Evolutionary conservation across 176 grass and related monocot genomes (phyloP).

Genomic region (Ensete ventricosum): DNA sequence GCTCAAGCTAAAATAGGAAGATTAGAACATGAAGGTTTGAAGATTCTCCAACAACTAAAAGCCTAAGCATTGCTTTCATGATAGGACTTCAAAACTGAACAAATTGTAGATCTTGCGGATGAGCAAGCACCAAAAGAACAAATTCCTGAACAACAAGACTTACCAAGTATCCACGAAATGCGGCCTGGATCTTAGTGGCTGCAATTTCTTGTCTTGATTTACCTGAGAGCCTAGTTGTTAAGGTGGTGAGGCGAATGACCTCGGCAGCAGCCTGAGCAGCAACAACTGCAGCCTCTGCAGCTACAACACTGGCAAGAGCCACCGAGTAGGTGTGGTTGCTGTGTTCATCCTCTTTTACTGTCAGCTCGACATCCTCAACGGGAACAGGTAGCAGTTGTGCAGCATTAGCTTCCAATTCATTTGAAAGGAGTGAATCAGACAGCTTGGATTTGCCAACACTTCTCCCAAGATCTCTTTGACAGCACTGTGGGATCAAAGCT

Average conservation of each 20-base stretch:
- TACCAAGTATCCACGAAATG: conserved; percentile 82
- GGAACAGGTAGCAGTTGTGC: not conserved
- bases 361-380: not conserved
- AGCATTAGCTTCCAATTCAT: not conserved
- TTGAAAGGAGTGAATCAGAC: not conserved
- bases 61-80: not conserved
- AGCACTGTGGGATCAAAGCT: not conserved
- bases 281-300: not conserved
- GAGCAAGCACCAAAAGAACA: not conserved
- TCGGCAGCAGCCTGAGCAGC: not conserved
- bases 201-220: conserved; percentile 55
- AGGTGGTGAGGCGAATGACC: conserved; percentile 7
- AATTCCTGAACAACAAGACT: not conserved
- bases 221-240: conserved; percentile 14
- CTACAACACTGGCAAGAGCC: not conserved
- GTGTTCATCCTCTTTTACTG: not conserved
- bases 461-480: not conserved
- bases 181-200: conserved; percentile 69
- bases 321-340: not conserved
- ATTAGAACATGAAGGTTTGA: too few relatives aligned
- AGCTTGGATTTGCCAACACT: not conserved
- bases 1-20: too few relatives aligned
- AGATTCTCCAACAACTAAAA: too few relatives aligned
- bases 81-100: not conserved
- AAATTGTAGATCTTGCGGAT: not conserved